Percentiles rank a stretch among this genome's conserved stretches.
Evolutionary conservation across 768 basidiomycete species (phyloP).

Genomic region (Galerina sulciceps): DNA sequence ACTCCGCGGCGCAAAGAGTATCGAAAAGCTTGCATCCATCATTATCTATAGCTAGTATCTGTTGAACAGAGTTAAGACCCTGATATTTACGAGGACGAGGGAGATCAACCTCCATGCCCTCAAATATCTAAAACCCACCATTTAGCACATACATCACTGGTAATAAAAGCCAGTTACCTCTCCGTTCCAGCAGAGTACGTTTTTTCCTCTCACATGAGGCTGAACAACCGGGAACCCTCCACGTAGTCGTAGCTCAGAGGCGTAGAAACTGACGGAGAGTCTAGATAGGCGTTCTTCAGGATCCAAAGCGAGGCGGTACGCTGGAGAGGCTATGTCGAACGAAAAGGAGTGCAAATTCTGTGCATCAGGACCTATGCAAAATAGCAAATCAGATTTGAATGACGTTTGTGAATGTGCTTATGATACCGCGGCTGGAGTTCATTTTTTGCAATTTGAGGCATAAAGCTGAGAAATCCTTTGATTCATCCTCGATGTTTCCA

Average conservation of each 20-base stretch:
- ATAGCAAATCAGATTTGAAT: not conserved
- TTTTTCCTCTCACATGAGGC: constrained; percentile 63
- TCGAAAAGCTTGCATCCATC: constrained; percentile 65
- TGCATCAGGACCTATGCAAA: constrained; percentile 67
- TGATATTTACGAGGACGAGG: not conserved
- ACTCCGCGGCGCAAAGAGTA: constrained; percentile 31
- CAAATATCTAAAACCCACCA: constrained; percentile 57
- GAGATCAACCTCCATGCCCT: constrained; percentile 69
- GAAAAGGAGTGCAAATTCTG: constrained; percentile 33
- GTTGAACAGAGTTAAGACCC: not conserved
- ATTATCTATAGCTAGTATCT: constrained; percentile 69
- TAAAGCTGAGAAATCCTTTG: constrained; percentile 9
- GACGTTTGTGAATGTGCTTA: constrained; percentile 12
- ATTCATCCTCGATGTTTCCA: not conserved
- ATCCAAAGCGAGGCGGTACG: too few relatives aligned
- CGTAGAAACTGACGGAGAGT: constrained; percentile 56
- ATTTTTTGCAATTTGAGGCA: constrained; percentile 37
- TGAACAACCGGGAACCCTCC: constrained; percentile 64
- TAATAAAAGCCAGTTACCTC: constrained; percentile 52
- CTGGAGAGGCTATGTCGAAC: not conserved
- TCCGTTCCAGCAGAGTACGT: constrained; percentile 86
- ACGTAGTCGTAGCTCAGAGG: constrained; percentile 77
- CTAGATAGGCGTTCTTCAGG: too few relatives aligned
- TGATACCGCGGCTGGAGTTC: constrained; percentile 64
- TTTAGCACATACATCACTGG: not conserved